These are phyloP conservation scores for Clavispora phyllophila DNA, from an alignment of 805 yeast species.

Conservation along the genomic window DNA sequence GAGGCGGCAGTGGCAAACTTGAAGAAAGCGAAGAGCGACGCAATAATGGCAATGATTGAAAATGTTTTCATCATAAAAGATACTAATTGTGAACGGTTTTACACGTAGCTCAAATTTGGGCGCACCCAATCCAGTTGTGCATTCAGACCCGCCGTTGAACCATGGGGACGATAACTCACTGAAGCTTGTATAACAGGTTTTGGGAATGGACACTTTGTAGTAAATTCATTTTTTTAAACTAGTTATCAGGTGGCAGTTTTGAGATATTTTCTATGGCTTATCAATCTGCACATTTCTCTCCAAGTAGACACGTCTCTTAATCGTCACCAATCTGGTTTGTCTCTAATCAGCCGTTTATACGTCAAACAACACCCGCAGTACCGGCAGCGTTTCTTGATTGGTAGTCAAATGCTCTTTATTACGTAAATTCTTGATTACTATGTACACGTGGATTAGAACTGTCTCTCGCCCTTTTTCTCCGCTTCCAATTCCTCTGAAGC, in stretches of 20 bases:
- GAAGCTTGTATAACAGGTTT: too few relatives aligned
- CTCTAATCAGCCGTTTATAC: too few relatives aligned
- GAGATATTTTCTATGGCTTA: too few relatives aligned
- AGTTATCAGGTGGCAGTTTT: too few relatives aligned
- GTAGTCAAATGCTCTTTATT: neutral
- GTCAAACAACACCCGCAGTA: too few relatives aligned
- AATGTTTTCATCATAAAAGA: constrained; percentile 10
- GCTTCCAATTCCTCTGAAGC: constrained; percentile 36
- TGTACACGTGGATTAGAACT: constrained; percentile 22
- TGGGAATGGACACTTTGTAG: too few relatives aligned
- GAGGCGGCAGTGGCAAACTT: constrained; percentile 6
- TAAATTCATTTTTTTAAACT: too few relatives aligned
- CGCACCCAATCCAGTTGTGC: neutral
- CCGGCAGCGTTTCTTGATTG: too few relatives aligned
- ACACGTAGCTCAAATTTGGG: neutral
- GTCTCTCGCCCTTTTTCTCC: constrained; percentile 38
- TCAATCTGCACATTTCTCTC: too few relatives aligned
- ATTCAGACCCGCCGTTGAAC: neutral
- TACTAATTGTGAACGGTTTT: neutral
- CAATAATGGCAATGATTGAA: constrained; percentile 11
- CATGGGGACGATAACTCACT: too few relatives aligned
- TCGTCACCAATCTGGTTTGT: too few relatives aligned
- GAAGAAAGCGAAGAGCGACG: constrained; percentile 10
- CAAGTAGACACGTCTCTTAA: too few relatives aligned
- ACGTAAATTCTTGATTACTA: constrained; percentile 1